These are phyloP conservation scores for Marasmius fiardii DNA, from an alignment of 1,284 basidiomycete species.

Conservation along the genomic window DNA sequence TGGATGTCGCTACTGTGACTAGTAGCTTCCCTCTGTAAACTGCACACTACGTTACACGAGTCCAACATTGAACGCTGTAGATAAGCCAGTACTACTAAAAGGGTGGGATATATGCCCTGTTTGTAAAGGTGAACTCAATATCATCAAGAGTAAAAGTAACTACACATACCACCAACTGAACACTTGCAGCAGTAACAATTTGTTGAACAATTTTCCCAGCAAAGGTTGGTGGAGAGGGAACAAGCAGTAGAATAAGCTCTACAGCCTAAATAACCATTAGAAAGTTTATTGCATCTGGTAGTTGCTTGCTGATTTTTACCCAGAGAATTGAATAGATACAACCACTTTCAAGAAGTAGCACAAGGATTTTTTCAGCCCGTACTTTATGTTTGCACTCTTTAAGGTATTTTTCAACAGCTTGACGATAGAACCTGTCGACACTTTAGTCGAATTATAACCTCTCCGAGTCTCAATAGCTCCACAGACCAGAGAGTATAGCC, in stretches of 20 bases:
- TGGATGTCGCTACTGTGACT: too few relatives aligned
- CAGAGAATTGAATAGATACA: background rate
- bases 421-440: background rate
- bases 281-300: background rate
- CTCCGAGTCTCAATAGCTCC: background rate
- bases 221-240: background rate
- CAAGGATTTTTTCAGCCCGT: background rate
- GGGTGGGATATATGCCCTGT: background rate
- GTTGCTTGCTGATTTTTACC: background rate
- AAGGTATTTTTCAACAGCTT: background rate
- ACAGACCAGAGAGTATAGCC: background rate
- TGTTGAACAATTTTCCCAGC: background rate
- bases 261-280: background rate
- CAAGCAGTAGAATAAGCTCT: background rate
- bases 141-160: background rate
- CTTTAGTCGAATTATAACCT: background rate
- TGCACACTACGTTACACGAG: too few relatives aligned
- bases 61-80: background rate
- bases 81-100: background rate
- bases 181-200: background rate
- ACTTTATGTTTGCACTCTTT: background rate
- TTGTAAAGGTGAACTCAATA: background rate
- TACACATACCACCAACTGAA: background rate
- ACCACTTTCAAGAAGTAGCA: background rate
- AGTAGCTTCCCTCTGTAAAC: too few relatives aligned